Evolutionary conservation across 2,329 filamentous ascomycete species (phyloP).

Genomic region (Phoma sp.): DNA sequence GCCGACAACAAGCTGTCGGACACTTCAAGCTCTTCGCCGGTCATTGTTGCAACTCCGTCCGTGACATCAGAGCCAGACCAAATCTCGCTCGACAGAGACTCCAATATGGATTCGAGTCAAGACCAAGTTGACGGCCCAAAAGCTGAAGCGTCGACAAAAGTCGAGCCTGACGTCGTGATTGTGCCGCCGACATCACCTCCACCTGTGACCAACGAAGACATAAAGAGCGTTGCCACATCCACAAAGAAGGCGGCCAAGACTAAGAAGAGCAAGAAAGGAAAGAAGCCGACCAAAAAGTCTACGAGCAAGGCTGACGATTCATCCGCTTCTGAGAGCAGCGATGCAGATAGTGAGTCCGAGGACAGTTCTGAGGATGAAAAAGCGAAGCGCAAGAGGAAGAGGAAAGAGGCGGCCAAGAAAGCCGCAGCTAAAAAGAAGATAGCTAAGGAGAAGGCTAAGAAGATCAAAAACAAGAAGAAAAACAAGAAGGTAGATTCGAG

Average conservation of each 20-base stretch:
- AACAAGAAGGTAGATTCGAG: constrained; percentile 27
- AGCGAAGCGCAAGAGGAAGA: constrained; percentile 30
- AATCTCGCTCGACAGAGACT: constrained; percentile 21
- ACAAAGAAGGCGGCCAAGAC: background rate
- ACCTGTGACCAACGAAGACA: constrained; percentile 5
- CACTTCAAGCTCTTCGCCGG: constrained; percentile 32
- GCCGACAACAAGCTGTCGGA: constrained; percentile 26
- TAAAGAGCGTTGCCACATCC: background rate
- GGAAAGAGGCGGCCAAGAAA: constrained; percentile 19
- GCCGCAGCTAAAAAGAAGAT: constrained; percentile 27
- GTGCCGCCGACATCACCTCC: background rate
- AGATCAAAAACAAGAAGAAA: constrained; percentile 31
- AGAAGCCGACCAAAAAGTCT: constrained; percentile 25
- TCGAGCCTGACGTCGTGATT: background rate
- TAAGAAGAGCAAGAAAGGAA: constrained; percentile 17
- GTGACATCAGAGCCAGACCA: constrained; percentile 30
- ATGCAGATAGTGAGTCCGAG: constrained; percentile 29
- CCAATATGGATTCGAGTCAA: constrained; percentile 24
- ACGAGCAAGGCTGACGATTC: constrained; percentile 25
- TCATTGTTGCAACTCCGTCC: constrained; percentile 35
- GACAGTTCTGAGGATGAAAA: constrained; percentile 32
- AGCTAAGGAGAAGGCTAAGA: constrained; percentile 25
- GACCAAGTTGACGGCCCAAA: constrained; percentile 18
- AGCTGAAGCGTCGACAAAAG: constrained; percentile 7
- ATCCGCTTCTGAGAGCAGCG: constrained; percentile 32